Evolutionary conservation across 1,284 basidiomycete species (phyloP).

Genomic region (Pisolithus thermaeus): DNA sequence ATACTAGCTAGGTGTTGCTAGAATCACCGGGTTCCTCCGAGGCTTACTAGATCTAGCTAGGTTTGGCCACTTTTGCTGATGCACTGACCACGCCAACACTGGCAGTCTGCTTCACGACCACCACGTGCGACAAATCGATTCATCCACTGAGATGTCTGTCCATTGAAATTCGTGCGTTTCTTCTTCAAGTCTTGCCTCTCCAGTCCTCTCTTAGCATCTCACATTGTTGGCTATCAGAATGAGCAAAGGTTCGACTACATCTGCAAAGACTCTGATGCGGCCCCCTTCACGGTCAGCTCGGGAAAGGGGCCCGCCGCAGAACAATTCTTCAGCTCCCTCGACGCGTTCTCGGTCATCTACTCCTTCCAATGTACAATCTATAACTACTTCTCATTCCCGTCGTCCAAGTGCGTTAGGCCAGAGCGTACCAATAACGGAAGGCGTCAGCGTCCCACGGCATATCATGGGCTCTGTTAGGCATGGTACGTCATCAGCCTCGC

Average conservation of each 20-base stretch:
- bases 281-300: conserved; percentile 68
- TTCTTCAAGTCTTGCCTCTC: too few species aligned
- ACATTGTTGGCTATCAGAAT: conserved; percentile 48
- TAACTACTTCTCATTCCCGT: conserved; percentile 58
- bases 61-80: too few species aligned
- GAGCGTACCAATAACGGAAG: conserved; percentile 68
- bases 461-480: conserved; percentile 58
- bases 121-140: too few species aligned
- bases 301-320: conserved; percentile 64
- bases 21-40: too few species aligned
- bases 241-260: conserved; percentile 76
- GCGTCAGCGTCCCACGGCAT: conserved; percentile 55
- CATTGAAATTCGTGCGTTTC: too few species aligned
- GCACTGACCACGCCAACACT: too few species aligned
- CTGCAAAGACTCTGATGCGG: conserved; percentile 63
- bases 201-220: too few species aligned
- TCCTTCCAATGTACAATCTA: conserved; percentile 39
- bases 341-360: conserved; percentile 76
- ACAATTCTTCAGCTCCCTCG: not conserved
- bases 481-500: conserved; percentile 36
- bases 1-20: too few species aligned
- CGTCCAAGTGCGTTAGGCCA: conserved; percentile 66
- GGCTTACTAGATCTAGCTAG: too few species aligned
- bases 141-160: too few species aligned
- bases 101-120: too few species aligned